These are phyloP conservation scores for Pichia kluyveri DNA, from an alignment of 805 yeast genomes.

Conservation along the genomic window DNA sequence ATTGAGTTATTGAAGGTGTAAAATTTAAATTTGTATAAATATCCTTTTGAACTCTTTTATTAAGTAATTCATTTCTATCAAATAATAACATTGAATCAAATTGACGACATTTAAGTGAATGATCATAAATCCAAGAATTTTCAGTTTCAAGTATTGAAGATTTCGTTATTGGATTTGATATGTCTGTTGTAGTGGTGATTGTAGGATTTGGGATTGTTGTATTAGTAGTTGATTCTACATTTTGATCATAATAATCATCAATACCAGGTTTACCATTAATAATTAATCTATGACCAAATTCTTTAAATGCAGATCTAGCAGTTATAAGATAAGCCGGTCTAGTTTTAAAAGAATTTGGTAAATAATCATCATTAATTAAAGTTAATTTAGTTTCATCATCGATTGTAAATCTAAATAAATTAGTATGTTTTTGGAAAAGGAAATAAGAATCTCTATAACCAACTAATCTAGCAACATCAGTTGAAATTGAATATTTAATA, in stretches of 20 bases:
- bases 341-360: constrained; percentile 87
- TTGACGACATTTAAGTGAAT: constrained; percentile 67
- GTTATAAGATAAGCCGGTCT: constrained; percentile 84
- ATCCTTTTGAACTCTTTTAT: constrained; percentile 58
- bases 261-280: constrained; percentile 68
- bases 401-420: constrained; percentile 64
- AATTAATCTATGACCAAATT: constrained; percentile 82
- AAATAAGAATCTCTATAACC: constrained; percentile 90
- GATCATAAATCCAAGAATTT: constrained; percentile 66
- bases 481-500: constrained; percentile 77
- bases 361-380: constrained; percentile 66
- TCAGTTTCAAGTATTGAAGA: constrained; percentile 10
- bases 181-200: not conserved
- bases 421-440: constrained; percentile 77
- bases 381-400: constrained; percentile 74
- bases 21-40: constrained; percentile 78
- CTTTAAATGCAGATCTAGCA: constrained; percentile 81
- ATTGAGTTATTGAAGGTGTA: constrained; percentile 69
- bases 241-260: constrained; percentile 78
- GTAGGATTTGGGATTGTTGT: no score
- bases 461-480: constrained; percentile 93
- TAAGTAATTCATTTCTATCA: constrained; percentile 43
- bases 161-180: constrained; percentile 3
- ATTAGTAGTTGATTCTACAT: no score
- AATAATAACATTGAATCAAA: constrained; percentile 56